Conservation (phyloP, 2,329 filamentous ascomycete species). For the Coniella lustricola region DNA sequence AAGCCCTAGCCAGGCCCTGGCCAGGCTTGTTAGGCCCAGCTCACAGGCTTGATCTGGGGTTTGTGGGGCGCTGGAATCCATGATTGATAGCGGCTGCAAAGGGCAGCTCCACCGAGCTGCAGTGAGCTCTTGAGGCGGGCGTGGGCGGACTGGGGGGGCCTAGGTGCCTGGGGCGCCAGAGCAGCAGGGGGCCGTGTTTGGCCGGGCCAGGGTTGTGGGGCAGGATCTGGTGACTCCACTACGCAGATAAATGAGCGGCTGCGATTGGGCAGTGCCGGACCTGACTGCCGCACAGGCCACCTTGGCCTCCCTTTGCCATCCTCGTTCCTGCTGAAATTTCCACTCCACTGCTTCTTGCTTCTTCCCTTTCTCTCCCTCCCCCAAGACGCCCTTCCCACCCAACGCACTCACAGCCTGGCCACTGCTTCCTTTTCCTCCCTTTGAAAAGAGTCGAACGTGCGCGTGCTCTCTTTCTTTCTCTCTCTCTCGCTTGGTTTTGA, state of each 20-base stretch:
- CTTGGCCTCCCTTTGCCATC: conserved; percentile 1
- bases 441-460: too few relatives aligned
- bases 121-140: background rate
- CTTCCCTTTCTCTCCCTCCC: background rate
- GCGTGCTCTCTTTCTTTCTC: background rate
- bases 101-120: background rate
- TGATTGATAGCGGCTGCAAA: too few relatives aligned
- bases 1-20: too few relatives aligned
- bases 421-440: too few relatives aligned
- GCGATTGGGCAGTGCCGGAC: background rate
- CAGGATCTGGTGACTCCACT: background rate
- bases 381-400: background rate
- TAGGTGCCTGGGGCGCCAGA: too few relatives aligned
- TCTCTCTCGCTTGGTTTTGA: too few relatives aligned
- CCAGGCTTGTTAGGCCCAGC: too few relatives aligned
- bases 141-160: too few relatives aligned
- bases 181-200: too few relatives aligned
- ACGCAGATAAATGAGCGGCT: background rate
- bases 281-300: conserved; percentile 3
- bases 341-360: background rate
- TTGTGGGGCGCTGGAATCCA: background rate
- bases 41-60: background rate
- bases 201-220: too few relatives aligned
- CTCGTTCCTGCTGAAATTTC: conserved; percentile 5
- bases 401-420: too few relatives aligned